Evolutionary conservation across 2,329 filamentous ascomycete species (phyloP), one percentile per base, ranked within the genome.

Genomic region (Colletotrichum camelliae): DNA sequence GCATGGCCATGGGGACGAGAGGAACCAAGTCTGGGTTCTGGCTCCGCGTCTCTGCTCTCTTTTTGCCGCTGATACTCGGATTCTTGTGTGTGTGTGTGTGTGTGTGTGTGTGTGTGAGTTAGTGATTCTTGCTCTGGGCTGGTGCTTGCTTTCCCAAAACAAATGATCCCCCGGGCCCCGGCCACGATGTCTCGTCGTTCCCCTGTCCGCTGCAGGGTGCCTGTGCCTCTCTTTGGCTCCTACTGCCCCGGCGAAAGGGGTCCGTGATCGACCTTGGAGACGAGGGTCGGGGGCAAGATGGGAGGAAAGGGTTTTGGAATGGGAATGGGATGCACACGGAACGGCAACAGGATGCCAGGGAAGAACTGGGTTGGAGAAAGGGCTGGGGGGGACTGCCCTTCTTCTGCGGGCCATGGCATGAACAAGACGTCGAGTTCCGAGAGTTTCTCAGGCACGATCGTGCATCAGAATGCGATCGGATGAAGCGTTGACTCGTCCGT

Each of bases 221-320:
- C 67, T 70, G 62, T 60, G 69, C 66, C 76, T 67, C 61, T 75
- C 70, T 67, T 65, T 75, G 52, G 39, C 73, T 27, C 66, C 39
- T 13, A 35, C 70, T 65, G 43, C 70, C 61, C 76, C 60, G 60
- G 74, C 37, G 15, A 35, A 61, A 68, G 69, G 75, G 77, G 77
- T 77, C 75, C 69, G 77, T 77, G 77, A 78, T 78, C 77, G 77
- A 77, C 77, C 67, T 74, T 61, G 37, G 66, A 66, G 65, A 71
- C 71, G 66, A 74, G 67, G 67, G 71, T 60, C 60, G 58, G 60
- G 70, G 13, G 65, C 27, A 29, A 77, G 72, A 67, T 67, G 67
- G 62, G 37, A 75, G 72, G 58, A 57, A 65, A 67, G 43, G 58
- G 64, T 75, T 68, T 73, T 60, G 72, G 57, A 64, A 33, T 48